phyloP scores from a whole-genome alignment of 1,139 yeast genomes.

The Sugiyamaella japonica region DNA sequence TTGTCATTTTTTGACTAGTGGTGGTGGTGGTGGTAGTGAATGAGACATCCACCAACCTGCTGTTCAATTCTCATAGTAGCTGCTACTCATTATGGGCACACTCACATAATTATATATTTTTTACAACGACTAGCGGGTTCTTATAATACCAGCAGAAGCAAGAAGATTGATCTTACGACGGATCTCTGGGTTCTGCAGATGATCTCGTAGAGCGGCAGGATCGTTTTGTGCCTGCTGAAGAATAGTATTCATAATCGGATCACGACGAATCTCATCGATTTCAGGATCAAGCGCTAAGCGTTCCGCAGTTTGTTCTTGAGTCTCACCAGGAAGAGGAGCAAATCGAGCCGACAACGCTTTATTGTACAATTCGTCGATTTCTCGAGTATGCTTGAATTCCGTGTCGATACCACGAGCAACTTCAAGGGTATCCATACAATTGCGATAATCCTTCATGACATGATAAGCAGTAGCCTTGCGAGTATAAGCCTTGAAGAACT shows the following conservation, averaged over 20 bases:
- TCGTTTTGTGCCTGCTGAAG: slow-evolving; percentile 91
- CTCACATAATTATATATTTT: slow-evolving; percentile 2
- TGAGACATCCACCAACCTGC: background rate
- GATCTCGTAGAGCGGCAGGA: slow-evolving; percentile 96
- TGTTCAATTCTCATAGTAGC: background rate
- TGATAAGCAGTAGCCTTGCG: slow-evolving; percentile 95
- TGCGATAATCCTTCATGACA: slow-evolving; percentile 83
- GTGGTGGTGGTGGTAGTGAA: background rate
- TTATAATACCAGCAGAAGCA: slow-evolving; percentile 95
- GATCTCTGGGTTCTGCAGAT: slow-evolving; percentile 95
- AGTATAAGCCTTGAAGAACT: slow-evolving; percentile 89
- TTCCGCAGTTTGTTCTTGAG: slow-evolving; percentile 92
- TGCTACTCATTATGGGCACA: background rate
- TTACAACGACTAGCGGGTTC: slow-evolving; percentile 65
- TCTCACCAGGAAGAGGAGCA: slow-evolving; percentile 80
- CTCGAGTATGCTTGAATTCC: slow-evolving; percentile 62
- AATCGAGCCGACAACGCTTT: slow-evolving; percentile 82
- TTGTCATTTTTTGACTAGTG: slow-evolving; percentile 3
- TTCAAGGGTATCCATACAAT: slow-evolving; percentile 78
- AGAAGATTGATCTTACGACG: slow-evolving; percentile 83
- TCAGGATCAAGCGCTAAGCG: slow-evolving; percentile 94
- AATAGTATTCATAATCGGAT: slow-evolving; percentile 96
- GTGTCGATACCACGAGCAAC: slow-evolving; percentile 74
- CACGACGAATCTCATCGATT: slow-evolving; percentile 84
- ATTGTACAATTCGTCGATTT: slow-evolving; percentile 78